Conservation (phyloP, 768 basidiomycete species). For the Scleroderma bovista region DNA sequence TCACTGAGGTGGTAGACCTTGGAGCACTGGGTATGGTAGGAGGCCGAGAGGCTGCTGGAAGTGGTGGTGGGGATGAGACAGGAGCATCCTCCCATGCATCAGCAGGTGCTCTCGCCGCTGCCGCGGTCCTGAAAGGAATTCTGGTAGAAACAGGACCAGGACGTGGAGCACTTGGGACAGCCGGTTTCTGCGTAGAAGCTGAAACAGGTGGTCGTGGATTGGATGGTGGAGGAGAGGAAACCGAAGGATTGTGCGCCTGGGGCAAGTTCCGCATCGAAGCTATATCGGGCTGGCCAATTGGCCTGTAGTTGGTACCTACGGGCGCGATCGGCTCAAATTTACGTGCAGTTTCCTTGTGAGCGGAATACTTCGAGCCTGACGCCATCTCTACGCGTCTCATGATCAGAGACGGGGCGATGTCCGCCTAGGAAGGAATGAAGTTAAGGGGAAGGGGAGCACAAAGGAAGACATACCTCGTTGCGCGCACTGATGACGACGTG, state of each 20-base stretch:
- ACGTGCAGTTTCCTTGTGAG: constrained; percentile 71
- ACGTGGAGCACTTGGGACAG: constrained; percentile 38
- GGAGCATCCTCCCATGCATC: constrained; percentile 55
- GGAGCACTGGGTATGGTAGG: constrained; percentile 39
- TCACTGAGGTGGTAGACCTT: constrained; percentile 37
- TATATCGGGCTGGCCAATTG: constrained; percentile 72
- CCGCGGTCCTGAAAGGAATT: constrained; percentile 36
- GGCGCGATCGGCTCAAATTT: constrained; percentile 77
- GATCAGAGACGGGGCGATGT: constrained; percentile 75
- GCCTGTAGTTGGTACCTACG: constrained; percentile 71
- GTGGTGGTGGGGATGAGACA: constrained; percentile 33
- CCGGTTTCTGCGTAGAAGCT: constrained; percentile 17
- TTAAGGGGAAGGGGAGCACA: background rate
- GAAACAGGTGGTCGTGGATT: constrained; percentile 11
- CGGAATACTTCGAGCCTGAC: constrained; percentile 86
- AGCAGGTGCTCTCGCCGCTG: constrained; percentile 38
- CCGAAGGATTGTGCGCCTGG: constrained; percentile 23
- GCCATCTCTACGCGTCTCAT: constrained; percentile 85
- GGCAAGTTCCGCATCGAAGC: constrained; percentile 47
- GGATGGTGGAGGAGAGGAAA: constrained; percentile 26
- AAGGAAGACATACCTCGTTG: constrained; percentile 57
- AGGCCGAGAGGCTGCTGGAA: constrained; percentile 43
- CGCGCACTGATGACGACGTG: constrained; percentile 86
- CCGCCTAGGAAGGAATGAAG: constrained; percentile 42
- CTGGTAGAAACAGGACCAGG: constrained; percentile 43